Base-by-base conservation (phyloP, 495 filamentous ascomycete genomes). In the Podospora sp. region DNA sequence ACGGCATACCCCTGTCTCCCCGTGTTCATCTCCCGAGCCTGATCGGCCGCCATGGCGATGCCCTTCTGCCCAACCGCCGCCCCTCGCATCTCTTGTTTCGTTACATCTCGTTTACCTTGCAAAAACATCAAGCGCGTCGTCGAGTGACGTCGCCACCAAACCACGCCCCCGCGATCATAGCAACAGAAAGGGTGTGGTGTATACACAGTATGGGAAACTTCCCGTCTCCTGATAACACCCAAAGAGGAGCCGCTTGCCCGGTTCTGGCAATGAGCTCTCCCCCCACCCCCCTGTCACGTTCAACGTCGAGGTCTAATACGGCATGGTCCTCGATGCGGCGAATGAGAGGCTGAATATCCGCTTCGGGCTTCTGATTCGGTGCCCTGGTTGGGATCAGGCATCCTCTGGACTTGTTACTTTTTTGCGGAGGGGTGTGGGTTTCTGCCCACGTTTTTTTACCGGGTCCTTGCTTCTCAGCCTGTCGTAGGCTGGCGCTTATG, bases 281-380 rank as follows among this genome's bases (percentile, higher is more conserved):
- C 62, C 29, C 29, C 8, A 8, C 63, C 63, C 69, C 62, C 29
- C 29, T 33, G 29, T 33, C 29, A n/a, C n/a, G 29, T 33, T 33
- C 29, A 33, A 33, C n/a, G n/a, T n/a, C n/a, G n/a, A n/a, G 65
- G 56, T 22, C 27, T 21, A 58, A 65, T 20, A 53, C 22, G 21
- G 40, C n/a, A 24, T 33, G 20, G 9, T 11, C 3, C 29, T 8
- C 8, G 29, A 8, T 3, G 3, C 60, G 59, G 50, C 72, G 70
- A 75, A 71, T 71, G 57, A 69, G 33, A 63, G 49, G 11, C 9
- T 21, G 20, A 9, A 67, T 21, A 18, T 29, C 29, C 21, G 50
- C 65, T 63, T 71, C 67, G 65, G 59, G 24, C 22, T 52, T 71
- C 49, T 52, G 29, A 75, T 75, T 75, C 68, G 72, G 60, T 62